A percentile compares a stretch with the other conserved stretches of the same genome.
These are phyloP conservation scores for Linum lewisii DNA, from an alignment of 345 rosid species.

Conservation along the genomic window DNA sequence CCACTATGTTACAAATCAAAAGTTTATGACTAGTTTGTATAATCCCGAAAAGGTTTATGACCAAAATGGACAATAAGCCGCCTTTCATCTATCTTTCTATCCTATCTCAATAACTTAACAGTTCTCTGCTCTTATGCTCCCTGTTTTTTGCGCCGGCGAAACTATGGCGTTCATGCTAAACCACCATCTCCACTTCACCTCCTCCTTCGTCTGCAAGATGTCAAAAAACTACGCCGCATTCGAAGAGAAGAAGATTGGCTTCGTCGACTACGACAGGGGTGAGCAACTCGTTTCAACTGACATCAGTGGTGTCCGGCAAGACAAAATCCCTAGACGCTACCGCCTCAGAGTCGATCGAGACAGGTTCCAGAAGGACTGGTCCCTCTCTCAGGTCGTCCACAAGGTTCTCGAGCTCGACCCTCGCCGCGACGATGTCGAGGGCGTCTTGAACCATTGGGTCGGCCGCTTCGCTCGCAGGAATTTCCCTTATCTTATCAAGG, in stretches of 20 bases:
- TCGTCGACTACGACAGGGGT: conserved; percentile 77
- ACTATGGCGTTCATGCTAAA: not conserved
- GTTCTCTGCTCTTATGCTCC: not conserved
- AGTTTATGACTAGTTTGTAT: too few relatives aligned
- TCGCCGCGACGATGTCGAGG: conserved; percentile 41
- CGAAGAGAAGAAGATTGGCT: conserved; percentile 39
- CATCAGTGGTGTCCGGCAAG: conserved; percentile 51
- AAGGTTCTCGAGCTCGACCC: conserved; percentile 43
- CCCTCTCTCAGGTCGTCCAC: conserved; percentile 56
- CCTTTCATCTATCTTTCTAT: too few relatives aligned
- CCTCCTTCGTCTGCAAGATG: conserved; percentile 23
- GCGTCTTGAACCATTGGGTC: conserved; percentile 64
- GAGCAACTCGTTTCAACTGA: conserved; percentile 50
- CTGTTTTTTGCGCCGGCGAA: not conserved
- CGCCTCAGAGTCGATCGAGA: conserved; percentile 47
- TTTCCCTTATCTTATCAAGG: conserved; percentile 62
- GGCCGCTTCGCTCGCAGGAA: conserved; percentile 84
- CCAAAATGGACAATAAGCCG: too few relatives aligned
- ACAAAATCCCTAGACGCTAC: conserved; percentile 51
- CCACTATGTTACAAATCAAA: too few relatives aligned
- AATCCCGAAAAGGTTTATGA: too few relatives aligned
- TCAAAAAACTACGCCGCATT: conserved; percentile 30
- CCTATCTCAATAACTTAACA: too few relatives aligned
- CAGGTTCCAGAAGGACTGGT: conserved; percentile 87
- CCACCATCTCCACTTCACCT: not conserved